Evolutionary conservation across 441 rosid genomes (phyloP).

Genomic region (Erysimum pusillum): DNA sequence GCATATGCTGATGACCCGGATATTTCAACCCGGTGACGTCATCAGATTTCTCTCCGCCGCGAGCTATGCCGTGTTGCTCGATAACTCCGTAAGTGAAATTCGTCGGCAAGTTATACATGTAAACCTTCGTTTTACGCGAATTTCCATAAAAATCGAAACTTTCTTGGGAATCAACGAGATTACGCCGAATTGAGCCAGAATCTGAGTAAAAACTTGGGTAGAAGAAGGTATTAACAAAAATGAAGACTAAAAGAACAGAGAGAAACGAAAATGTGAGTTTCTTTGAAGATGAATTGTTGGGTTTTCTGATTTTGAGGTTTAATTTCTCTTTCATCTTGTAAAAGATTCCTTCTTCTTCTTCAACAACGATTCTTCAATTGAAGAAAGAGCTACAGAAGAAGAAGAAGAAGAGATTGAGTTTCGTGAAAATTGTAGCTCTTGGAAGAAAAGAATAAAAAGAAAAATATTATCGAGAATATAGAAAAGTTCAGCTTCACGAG

Average conservation of each 20-base stretch:
- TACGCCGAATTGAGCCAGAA: not conserved
- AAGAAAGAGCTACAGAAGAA: not conserved
- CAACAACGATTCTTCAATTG: no score
- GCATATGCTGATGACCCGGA: conserved; percentile 96
- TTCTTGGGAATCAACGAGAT: conserved; percentile 26
- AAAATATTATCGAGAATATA: not conserved
- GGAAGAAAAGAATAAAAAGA: no score
- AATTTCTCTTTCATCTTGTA: conserved; percentile 31
- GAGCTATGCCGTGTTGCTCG: conserved; percentile 69
- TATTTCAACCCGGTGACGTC: conserved; percentile 59
- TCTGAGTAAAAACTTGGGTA: conserved; percentile 40
- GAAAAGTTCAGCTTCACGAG: not conserved
- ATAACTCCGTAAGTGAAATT: conserved; percentile 76
- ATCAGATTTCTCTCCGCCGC: conserved; percentile 53
- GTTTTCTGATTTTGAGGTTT: conserved; percentile 20
- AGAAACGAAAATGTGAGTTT: conserved; percentile 50
- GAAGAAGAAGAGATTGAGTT: not conserved
- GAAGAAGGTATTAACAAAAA: conserved; percentile 61
- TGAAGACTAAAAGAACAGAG: conserved; percentile 61
- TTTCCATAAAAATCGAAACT: not conserved
- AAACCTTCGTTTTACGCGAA: conserved; percentile 52
- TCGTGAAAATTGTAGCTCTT: not conserved
- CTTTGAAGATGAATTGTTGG: conserved; percentile 50
- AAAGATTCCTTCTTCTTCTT: not conserved
- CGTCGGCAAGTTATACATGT: conserved; percentile 79